phyloP scores from a whole-genome alignment of 2,329 filamentous ascomycete genomes.

The Microdochium trichocladiopsis region DNA sequence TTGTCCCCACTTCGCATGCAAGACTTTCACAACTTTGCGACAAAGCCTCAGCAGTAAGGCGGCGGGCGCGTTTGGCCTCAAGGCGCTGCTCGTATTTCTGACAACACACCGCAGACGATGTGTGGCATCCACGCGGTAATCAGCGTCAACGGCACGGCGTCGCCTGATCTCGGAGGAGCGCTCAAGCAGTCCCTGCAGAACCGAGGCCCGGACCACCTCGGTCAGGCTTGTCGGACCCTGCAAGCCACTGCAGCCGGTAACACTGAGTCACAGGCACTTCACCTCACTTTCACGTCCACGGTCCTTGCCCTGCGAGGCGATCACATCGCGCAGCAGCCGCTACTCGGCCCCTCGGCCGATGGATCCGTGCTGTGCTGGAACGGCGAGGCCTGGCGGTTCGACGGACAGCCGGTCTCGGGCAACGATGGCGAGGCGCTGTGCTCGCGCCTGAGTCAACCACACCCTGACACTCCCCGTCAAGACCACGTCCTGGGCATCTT shows the following conservation, averaged over 20 bases:
- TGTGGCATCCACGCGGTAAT: slow-evolving; percentile 54
- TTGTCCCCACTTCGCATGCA: background rate
- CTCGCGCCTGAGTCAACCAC: slow-evolving; percentile 23
- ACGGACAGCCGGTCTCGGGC: slow-evolving; percentile 47
- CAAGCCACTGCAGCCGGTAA: slow-evolving; percentile 8
- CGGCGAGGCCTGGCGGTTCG: slow-evolving; percentile 84
- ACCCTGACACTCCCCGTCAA: slow-evolving; percentile 8
- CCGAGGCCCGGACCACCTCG: slow-evolving; percentile 54
- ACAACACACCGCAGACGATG: slow-evolving; percentile 29
- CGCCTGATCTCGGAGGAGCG: slow-evolving; percentile 21
- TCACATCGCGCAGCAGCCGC: slow-evolving; percentile 64
- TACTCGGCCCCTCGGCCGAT: slow-evolving; percentile 40
- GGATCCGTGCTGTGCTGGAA: slow-evolving; percentile 88
- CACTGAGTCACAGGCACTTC: slow-evolving; percentile 21
- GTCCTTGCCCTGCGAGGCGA: slow-evolving; percentile 86
- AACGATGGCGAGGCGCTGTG: slow-evolving; percentile 77
- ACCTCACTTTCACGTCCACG: slow-evolving; percentile 67
- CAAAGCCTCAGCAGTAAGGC: slow-evolving; percentile 2
- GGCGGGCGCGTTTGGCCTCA: too few relatives aligned
- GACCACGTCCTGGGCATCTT: slow-evolving; percentile 43
- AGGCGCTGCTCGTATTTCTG: too few relatives aligned
- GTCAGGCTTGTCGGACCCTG: slow-evolving; percentile 26
- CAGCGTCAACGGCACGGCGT: slow-evolving; percentile 19
- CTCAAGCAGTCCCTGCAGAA: slow-evolving; percentile 41
- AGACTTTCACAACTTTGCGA: background rate